These are phyloP conservation scores for Aspergillus awamori DNA, from an alignment of 2,329 filamentous ascomycete species.

Conservation along the genomic window DNA sequence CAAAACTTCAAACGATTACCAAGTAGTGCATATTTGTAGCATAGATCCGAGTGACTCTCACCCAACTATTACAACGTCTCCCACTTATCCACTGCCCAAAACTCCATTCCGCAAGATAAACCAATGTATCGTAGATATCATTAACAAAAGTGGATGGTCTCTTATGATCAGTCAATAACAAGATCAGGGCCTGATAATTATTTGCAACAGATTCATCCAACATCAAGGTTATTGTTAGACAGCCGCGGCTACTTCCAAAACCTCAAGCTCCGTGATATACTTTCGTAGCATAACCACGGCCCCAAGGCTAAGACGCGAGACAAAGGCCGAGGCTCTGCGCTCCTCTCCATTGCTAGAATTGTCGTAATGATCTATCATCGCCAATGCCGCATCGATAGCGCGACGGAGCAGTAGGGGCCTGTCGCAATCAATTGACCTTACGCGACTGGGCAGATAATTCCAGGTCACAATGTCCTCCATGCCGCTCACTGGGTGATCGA, in stretches of 20 bases:
- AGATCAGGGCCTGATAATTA: no score
- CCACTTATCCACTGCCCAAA: no score
- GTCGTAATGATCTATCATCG: constrained; percentile 34
- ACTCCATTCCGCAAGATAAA: no score
- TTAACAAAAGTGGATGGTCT: no score
- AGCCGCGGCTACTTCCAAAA: constrained; percentile 17
- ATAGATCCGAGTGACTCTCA: no score
- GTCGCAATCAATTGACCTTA: background rate
- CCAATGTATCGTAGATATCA: no score
- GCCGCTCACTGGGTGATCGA: constrained; percentile 47
- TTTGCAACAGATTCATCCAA: background rate
- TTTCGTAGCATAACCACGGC: constrained; percentile 37
- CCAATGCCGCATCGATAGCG: constrained; percentile 29
- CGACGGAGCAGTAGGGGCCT: constrained; percentile 28
- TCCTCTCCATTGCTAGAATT: constrained; percentile 21
- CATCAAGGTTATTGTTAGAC: background rate
- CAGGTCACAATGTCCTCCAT: constrained; percentile 57
- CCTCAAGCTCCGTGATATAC: constrained; percentile 31
- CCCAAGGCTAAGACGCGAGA: constrained; percentile 36
- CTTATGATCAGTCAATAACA: no score
- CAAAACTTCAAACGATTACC: no score
- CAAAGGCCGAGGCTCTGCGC: constrained; percentile 29
- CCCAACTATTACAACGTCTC: no score
- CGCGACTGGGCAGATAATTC: constrained; percentile 48
- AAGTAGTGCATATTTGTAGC: no score